Evolutionary conservation across 352 stramenopile species (phyloP).

Genomic region (Elongisporangium senticosum): DNA sequence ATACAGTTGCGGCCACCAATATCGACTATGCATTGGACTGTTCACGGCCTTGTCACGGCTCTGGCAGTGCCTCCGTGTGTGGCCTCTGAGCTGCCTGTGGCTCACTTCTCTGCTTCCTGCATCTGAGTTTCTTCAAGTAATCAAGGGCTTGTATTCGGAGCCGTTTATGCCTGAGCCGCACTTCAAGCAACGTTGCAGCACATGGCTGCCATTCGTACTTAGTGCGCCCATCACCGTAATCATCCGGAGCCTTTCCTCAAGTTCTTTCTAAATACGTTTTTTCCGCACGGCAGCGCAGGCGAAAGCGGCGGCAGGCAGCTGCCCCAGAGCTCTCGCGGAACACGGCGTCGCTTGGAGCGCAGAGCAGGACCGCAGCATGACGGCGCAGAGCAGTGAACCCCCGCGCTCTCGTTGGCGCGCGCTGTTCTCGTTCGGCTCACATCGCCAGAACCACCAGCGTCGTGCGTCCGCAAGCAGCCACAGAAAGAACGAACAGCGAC

Average conservation of each 20-base stretch:
- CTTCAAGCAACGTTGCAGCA: not conserved
- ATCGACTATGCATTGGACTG: no score
- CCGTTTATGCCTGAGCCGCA: not conserved
- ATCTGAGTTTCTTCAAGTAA: no score
- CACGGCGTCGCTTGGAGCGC: not conserved
- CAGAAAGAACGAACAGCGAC: conserved; percentile 11
- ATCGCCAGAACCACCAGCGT: not conserved
- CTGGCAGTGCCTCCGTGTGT: no score
- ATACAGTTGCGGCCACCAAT: no score
- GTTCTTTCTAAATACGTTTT: conserved; percentile 1
- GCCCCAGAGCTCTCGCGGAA: not conserved
- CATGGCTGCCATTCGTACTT: not conserved
- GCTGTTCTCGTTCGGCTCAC: not conserved
- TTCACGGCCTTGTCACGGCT: no score
- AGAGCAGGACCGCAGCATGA: not conserved
- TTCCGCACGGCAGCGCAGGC: not conserved
- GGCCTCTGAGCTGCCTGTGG: no score
- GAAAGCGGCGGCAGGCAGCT: not conserved
- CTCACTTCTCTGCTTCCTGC: no score
- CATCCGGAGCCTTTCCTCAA: not conserved
- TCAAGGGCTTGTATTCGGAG: not conserved
- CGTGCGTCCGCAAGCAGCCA: not conserved
- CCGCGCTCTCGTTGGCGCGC: not conserved
- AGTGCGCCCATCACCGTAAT: not conserved
- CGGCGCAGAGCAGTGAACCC: not conserved